Conservation (phyloP, 2,329 filamentous ascomycete species). For the Fusarium nurragi region DNA sequence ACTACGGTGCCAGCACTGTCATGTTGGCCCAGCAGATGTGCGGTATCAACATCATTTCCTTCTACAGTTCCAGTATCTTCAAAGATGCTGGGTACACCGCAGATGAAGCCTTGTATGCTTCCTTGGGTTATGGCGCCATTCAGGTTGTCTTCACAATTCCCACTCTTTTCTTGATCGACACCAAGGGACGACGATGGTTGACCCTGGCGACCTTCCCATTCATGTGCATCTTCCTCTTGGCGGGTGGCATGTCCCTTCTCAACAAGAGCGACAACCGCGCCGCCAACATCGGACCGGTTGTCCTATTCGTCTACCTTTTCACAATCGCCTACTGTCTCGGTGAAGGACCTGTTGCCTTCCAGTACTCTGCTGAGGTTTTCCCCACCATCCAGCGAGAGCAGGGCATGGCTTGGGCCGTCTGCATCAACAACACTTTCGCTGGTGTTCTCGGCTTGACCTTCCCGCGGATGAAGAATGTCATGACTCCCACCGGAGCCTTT, state of each 20-base stretch:
- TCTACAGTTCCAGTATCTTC: conserved; percentile 29
- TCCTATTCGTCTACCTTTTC: conserved; percentile 71
- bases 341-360: conserved; percentile 70
- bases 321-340: conserved; percentile 72
- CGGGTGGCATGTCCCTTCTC: conserved; percentile 4
- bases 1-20: conserved; percentile 78
- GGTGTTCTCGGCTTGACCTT: conserved; percentile 62
- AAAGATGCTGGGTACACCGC: neutral
- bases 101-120: conserved; percentile 13
- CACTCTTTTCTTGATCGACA: conserved; percentile 27
- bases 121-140: conserved; percentile 18
- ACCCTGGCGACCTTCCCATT: conserved; percentile 18
- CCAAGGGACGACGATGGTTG: conserved; percentile 18
- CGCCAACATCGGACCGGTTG: conserved; percentile 6
- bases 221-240: conserved; percentile 20
- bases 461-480: conserved; percentile 53
- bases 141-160: conserved; percentile 27
- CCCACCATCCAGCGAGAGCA: conserved; percentile 71
- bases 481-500: conserved; percentile 53
- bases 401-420: conserved; percentile 71
- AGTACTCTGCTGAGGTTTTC: conserved; percentile 71
- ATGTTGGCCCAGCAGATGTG: conserved; percentile 83
- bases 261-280: neutral
- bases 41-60: conserved; percentile 63
- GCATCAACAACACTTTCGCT: conserved; percentile 66